Base-by-base conservation (phyloP, 768 basidiomycete species). In the Macrolepiota dolichaula region DNA sequence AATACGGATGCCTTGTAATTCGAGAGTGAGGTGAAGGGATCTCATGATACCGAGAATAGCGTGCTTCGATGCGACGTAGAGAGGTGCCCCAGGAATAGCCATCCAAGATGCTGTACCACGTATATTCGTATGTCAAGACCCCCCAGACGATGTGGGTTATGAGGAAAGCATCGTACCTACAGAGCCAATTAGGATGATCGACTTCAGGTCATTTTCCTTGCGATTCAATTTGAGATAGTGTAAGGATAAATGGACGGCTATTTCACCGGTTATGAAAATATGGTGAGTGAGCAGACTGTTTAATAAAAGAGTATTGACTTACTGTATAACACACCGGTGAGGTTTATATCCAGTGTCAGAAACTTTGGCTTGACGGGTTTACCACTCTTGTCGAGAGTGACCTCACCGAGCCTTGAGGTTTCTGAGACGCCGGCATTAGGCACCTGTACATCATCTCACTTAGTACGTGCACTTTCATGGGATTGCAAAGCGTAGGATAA, bases 11-110 rank as follows among this genome's bases (percentile, higher is more conserved):
- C 76, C 73, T 49, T 75, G 65, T 4, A 65, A 10, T 11, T 69
- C 66, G n/a, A 77, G 69, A 46, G 70, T 67, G 38, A 72, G 72
- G 62, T 77, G 68, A 9, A 85, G 69, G 11, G 81, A 74, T 17
- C 82, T 76, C 80, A 84, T 81, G 35, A 85, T 58, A 10, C 83
- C 84, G 5, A 85, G 71, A 6, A 85, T 68, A 37, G 76, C 83
- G 62, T 84, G 84, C 66, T 85, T 85, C 12, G 85, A 79, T 15
- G 79, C 80, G 6, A 74, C 71, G 66, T 85, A 85, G 51, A 82
- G 67, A 19, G 76, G 69, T 4, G 70, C 83, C 19, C 63, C 64
- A 2, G 83, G 79, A 27, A 85, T 72, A 0, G 72, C 74, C 37
- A 68, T 40, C 80, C 83, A 84, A 24, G 83, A 85, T 37, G 85